Evolutionary conservation across 2,329 filamentous ascomycete genomes (phyloP), one percentile per base, ranked within the genome.

Genomic region (Pyricularia sp.): DNA sequence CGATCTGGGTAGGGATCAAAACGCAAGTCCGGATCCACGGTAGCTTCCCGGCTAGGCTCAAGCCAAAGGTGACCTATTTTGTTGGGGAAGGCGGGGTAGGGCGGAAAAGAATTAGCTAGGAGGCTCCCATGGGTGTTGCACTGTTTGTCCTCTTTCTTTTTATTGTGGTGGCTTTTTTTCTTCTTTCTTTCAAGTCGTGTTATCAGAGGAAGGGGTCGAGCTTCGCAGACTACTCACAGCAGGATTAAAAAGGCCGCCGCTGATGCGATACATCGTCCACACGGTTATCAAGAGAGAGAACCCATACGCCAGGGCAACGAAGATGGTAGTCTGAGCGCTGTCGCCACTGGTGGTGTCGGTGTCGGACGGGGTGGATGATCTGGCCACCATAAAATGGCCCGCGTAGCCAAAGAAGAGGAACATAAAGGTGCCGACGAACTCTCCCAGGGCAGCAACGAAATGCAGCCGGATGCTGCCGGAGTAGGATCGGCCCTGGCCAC

Each of bases 211-310:
- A 10, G 11, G 23, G 55, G 23, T 12, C 20, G 55, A 25, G 1
- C 3, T 55, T n/a, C 55, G 2, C 25, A n/a, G 3, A 7, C 10
- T n/a, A 25, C 75, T 25, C 73, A 80, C 79, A 28, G 75, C 77
- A 23, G 79, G 80, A 59, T 81, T 81, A 66, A 81, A 81, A n/a
- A 79, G 69, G 0, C 79, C 79, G 3, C 79, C 79, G 55, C 79
- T 82, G 63, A 85, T 79, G 20, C 82, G 76, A 71, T 82, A 85
- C 72, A 84, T 84, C 0, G 81, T 77, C 82, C 82, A 85, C 0
- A 80, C 82, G 59, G 82, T 84, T 61, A 82, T 80, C 17, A 81
- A 78, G 36, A 84, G 75, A 42, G 79, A 80, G 69, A 83, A 76
- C 1, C 81, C 80, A 70, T 82, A 84, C 14, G 74, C 76, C 10